These are phyloP conservation scores for Talaromyces piceae DNA, from an alignment of 2,329 filamentous ascomycete genomes.

Conservation along the genomic window DNA sequence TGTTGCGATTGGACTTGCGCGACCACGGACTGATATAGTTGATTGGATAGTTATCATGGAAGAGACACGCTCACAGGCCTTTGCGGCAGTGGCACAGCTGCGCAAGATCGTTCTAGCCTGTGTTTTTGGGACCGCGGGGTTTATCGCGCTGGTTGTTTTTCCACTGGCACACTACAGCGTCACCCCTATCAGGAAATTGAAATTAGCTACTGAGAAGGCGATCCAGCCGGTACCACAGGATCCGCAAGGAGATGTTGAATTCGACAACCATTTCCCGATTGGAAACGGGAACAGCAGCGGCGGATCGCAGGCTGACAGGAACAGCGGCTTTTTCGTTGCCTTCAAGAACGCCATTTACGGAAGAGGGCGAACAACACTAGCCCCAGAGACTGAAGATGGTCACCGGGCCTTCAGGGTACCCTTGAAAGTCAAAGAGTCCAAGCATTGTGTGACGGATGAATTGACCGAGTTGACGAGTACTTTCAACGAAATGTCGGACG, in stretches of 20 bases:
- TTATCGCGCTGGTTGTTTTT: conserved; percentile 63
- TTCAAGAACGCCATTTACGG: conserved; percentile 1
- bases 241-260: conserved; percentile 9
- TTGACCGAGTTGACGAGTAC: conserved; percentile 72
- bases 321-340: neutral
- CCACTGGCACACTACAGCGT: conserved; percentile 78
- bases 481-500: conserved; percentile 92
- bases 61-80: conserved; percentile 66
- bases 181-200: conserved; percentile 68
- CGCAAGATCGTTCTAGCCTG: conserved; percentile 74
- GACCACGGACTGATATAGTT: conserved; percentile 59
- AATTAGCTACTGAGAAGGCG: conserved; percentile 66
- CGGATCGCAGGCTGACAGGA: neutral
- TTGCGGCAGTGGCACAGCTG: conserved; percentile 65
- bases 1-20: conserved; percentile 75
- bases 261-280: neutral
- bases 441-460: conserved; percentile 74
- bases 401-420: conserved; percentile 65
- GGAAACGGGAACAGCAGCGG: neutral
- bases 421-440: conserved; percentile 67
- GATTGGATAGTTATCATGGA: conserved; percentile 82
- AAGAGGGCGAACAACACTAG: conserved; percentile 2
- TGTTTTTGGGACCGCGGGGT: conserved; percentile 72
- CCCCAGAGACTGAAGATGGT: conserved; percentile 6
- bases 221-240: conserved; percentile 49